Base-by-base conservation (phyloP, 208 protist species). In the Angomonas deanei region DNA sequence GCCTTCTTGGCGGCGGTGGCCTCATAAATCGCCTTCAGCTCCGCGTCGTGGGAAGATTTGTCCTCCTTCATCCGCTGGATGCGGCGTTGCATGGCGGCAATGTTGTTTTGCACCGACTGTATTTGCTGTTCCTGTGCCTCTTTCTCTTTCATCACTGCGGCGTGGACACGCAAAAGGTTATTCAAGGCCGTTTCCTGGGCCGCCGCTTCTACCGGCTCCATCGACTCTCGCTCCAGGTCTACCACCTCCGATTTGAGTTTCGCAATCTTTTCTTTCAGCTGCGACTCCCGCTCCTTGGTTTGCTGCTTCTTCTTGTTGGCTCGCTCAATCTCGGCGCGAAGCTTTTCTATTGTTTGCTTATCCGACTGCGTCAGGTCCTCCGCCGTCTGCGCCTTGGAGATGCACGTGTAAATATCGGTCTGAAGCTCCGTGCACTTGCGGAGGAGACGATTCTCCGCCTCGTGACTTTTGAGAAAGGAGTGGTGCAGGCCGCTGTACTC, bases 401-500 rank as follows among this genome's bases (percentile, higher is more conserved):
- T 77, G 59, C 98, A 99, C 0, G 92, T 79, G 19, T 97, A 74
- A 59, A 99, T 98, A 66, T 99, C 94, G 15, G 69, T 68, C 70
- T 97, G 97, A 13, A 99, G 78, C 58, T 98, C 93, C 0, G 80
- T 36, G 67, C 97, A 98, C 75, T 98, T 98, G 49, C 96, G 87
- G 36, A 99, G 88, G 33, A 99, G 74, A 24, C 96, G 81, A 67
- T 97, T 97, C 74, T 99, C 97, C 47, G 86, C 97, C 67, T 99
- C 97, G 74, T 99, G 97, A 49, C 93, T 97, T 76, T 98, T 97
- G 33, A 98, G 80, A 21, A 98, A 84, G 11, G 97, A 97, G 59
- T 91, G 74, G 66, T 99, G 97, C 8, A 99, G 83, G 33, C 98
- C 97, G 1, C 97, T 93, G 75, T 99, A 99, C 74, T 99, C 97